These are phyloP conservation scores for Quambalaria eucalypti DNA, from an alignment of 1,284 basidiomycete genomes.

Conservation along the genomic window DNA sequence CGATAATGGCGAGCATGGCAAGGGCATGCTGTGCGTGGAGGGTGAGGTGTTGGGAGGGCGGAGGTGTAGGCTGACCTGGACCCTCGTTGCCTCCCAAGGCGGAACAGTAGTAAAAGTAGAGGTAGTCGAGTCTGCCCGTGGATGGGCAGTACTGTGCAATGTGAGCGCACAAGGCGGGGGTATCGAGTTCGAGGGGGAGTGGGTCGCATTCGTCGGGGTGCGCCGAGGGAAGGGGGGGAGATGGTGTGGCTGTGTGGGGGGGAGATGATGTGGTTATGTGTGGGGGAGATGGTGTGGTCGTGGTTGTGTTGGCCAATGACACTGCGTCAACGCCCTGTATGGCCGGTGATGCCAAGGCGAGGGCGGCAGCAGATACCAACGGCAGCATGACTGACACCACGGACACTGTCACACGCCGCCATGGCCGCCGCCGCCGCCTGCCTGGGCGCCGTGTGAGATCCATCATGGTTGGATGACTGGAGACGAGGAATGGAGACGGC, in stretches of 20 bases:
- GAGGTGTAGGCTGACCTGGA: not conserved
- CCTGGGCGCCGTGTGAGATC: no score
- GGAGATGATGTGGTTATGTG: not conserved
- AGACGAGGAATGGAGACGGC: no score
- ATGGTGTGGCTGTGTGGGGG: not conserved
- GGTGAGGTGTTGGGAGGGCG: not conserved
- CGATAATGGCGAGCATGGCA: constrained; percentile 17
- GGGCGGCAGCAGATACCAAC: no score
- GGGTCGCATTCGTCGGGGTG: constrained; percentile 13
- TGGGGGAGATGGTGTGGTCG: not conserved
- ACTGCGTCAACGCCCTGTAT: no score
- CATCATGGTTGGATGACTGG: no score
- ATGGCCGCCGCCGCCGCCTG: no score
- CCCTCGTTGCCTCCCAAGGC: constrained; percentile 6
- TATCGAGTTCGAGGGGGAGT: constrained; percentile 11
- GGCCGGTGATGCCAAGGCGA: no score
- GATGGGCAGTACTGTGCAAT: constrained; percentile 22
- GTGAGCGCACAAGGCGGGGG: constrained; percentile 24
- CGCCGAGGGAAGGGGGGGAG: not conserved
- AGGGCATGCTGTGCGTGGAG: constrained; percentile 1
- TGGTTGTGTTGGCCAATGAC: no score
- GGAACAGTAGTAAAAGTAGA: constrained; percentile 38
- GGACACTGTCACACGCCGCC: no score
- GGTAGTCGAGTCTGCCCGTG: constrained; percentile 30
- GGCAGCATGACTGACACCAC: no score